These are phyloP conservation scores for Anaeromyces robustus DNA, from an alignment of 192 early-diverging fungal species.

Conservation along the genomic window DNA sequence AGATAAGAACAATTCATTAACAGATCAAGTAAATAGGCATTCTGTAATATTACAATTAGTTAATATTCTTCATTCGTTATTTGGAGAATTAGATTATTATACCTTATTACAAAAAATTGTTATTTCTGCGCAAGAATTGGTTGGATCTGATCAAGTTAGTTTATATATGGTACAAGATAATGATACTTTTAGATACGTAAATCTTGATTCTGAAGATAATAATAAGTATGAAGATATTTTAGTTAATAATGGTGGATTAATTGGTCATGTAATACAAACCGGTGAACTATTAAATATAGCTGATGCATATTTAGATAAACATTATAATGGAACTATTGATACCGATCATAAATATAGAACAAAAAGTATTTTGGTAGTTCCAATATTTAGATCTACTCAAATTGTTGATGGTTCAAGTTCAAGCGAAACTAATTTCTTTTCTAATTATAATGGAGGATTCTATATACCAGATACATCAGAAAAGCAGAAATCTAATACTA, in stretches of 20 bases:
- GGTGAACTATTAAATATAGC: conserved; percentile 8
- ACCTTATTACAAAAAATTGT: neutral
- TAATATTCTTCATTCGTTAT: neutral
- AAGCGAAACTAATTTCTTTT: conserved; percentile 20
- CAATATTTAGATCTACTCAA: conserved; percentile 12
- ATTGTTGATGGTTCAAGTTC: conserved; percentile 9
- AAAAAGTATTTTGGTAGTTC: conserved; percentile 11
- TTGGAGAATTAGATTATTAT: neutral
- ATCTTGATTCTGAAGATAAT: neutral
- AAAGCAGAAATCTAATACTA: neutral
- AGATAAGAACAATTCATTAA: neutral
- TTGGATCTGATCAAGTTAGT: neutral
- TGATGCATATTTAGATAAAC: conserved; percentile 10
- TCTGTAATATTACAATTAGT: neutral
- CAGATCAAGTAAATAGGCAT: neutral
- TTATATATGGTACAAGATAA: neutral
- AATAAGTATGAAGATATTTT: neutral
- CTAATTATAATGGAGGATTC: conserved; percentile 12
- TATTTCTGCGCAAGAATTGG: neutral
- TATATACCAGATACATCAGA: neutral
- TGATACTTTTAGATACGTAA: neutral
- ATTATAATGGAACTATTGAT: conserved; percentile 17
- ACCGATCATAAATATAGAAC: conserved; percentile 10
- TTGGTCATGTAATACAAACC: neutral
- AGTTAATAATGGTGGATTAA: neutral